These are phyloP conservation scores for Peribolospora kevripleyi DNA, from an alignment of 768 basidiomycete genomes.

Conservation along the genomic window DNA sequence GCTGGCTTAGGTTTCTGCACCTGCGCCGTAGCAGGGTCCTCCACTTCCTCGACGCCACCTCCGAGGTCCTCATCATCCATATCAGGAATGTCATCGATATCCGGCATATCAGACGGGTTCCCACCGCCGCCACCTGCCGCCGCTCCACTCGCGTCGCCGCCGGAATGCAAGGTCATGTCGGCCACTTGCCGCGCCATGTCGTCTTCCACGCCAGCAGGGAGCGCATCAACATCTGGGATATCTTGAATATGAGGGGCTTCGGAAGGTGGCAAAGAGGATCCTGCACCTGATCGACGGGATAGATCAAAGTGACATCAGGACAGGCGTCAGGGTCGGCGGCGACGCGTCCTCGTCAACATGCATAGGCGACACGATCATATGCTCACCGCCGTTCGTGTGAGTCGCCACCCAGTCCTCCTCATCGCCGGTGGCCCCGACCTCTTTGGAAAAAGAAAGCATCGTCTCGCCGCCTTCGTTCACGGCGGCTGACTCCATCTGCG, in stretches of 20 bases:
- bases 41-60: slow-evolving; percentile 43
- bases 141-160: no score
- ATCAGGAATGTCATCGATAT: slow-evolving; percentile 93
- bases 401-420: slow-evolving; percentile 96
- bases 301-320: no score
- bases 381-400: slow-evolving; percentile 45
- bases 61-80: slow-evolving; percentile 45
- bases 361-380: neutral
- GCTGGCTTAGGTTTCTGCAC: neutral
- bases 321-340: no score
- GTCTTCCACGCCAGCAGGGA: no score
- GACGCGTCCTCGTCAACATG: no score
- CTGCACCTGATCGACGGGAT: no score
- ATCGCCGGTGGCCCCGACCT: slow-evolving; percentile 33
- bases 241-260: no score
- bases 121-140: no score
- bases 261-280: no score
- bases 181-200: no score
- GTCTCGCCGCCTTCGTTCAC: slow-evolving; percentile 89
- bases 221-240: no score
- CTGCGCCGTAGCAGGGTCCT: slow-evolving; percentile 39
- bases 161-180: no score
- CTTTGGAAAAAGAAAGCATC: slow-evolving; percentile 47
- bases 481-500: slow-evolving; percentile 30
- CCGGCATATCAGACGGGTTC: slow-evolving; percentile 23